phyloP scores from a whole-genome alignment of 1,139 yeast species.

The Pichia sp. region DNA sequence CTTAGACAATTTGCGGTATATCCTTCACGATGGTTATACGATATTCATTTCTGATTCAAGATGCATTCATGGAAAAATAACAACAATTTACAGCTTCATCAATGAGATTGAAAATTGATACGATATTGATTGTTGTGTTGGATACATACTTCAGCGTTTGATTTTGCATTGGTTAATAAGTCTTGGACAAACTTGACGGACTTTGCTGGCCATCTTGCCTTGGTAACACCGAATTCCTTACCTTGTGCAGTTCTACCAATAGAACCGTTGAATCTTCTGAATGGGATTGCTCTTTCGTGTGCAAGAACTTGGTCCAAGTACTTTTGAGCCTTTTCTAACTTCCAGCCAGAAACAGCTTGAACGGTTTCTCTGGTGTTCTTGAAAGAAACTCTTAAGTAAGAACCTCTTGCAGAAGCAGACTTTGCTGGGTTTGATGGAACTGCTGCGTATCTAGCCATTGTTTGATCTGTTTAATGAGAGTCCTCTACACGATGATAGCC shows the following conservation, averaged over 20 bases:
- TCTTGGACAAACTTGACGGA: conserved; percentile 93
- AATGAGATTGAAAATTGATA: too few species aligned
- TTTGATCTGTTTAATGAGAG: conserved; percentile 11
- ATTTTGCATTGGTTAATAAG: conserved; percentile 93
- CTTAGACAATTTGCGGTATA: too few species aligned
- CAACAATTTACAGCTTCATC: too few species aligned
- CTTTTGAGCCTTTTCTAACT: conserved; percentile 88
- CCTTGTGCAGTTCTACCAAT: conserved; percentile 99
- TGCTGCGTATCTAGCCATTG: conserved; percentile 95
- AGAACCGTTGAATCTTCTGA: conserved; percentile 95
- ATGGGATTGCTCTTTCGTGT: conserved; percentile 99
- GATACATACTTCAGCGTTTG: conserved; percentile 84
- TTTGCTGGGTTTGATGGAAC: conserved; percentile 99
- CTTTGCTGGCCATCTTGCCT: conserved; percentile 99
- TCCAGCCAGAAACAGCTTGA: conserved; percentile 97
- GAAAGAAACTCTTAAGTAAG: conserved; percentile 98
- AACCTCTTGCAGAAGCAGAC: conserved; percentile 99
- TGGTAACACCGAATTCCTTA: conserved; percentile 99
- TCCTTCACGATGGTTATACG: too few species aligned
- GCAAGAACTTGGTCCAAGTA: conserved; percentile 96
- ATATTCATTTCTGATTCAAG: too few species aligned
- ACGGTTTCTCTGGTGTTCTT: conserved; percentile 99
- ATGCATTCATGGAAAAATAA: too few species aligned
- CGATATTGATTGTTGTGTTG: neutral
- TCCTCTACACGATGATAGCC: neutral